Conservation (phyloP, 345 rosid species). For the Euclidium syriacum region DNA sequence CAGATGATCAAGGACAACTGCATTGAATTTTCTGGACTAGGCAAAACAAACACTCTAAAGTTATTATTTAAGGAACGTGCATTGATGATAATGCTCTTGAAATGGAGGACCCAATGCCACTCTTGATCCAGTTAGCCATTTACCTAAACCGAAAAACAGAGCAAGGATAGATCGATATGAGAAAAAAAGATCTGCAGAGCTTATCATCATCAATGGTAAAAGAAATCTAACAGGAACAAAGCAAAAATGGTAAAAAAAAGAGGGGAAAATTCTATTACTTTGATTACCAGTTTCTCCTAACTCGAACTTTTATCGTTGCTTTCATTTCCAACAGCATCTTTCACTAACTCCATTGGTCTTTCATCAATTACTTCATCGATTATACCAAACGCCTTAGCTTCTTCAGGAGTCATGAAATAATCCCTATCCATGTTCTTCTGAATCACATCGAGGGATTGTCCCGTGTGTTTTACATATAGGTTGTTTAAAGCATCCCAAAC, state of each 20-base stretch:
- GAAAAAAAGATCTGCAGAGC: not conserved
- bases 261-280: not conserved
- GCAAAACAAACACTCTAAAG: not conserved
- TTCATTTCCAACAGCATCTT: conserved; percentile 64
- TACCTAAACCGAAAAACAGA: not conserved
- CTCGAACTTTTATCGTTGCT: conserved; percentile 46
- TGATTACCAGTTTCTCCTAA: conserved; percentile 22
- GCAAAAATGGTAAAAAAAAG: not conserved
- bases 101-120: too few relatives aligned
- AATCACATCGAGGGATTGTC: conserved; percentile 57
- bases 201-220: not conserved
- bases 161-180: not conserved
- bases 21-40: not conserved
- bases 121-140: too few relatives aligned
- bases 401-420: conserved; percentile 78
- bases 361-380: conserved; percentile 90
- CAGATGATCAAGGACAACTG: not conserved
- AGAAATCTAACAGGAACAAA: not conserved
- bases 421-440: conserved; percentile 92
- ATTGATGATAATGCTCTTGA: not conserved
- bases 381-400: conserved; percentile 82
- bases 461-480: conserved; percentile 65
- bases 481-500: conserved; percentile 71
- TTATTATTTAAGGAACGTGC: not conserved
- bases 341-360: conserved; percentile 61